Evolutionary conservation across 305 asterid species (phyloP).

Genomic region (Fraxinus nigra): DNA sequence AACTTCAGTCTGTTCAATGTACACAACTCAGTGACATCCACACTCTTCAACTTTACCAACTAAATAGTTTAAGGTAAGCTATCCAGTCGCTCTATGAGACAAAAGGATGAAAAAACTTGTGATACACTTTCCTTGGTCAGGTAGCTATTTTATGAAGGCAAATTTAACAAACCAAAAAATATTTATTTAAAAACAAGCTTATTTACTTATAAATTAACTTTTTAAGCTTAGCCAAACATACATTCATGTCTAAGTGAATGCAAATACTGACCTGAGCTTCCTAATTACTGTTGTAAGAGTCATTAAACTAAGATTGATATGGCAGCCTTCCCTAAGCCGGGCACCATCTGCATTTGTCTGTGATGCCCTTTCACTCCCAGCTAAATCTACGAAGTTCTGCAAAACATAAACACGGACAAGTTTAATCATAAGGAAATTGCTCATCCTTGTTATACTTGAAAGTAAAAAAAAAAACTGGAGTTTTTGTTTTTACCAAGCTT

Average conservation of each 20-base stretch:
- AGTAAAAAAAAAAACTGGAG: too few species aligned
- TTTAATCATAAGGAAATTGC: not conserved
- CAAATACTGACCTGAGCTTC: slow-evolving; percentile 66
- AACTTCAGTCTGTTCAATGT: not conserved
- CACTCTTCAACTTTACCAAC: not conserved
- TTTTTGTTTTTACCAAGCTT: slow-evolving; percentile 67
- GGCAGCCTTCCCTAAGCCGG: slow-evolving; percentile 97
- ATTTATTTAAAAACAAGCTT: not conserved
- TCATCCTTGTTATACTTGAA: too few species aligned
- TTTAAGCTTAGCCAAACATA: not conserved
- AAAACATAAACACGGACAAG: slow-evolving; percentile 10
- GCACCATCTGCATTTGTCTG: slow-evolving; percentile 94
- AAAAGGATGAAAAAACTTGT: not conserved
- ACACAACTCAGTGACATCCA: not conserved
- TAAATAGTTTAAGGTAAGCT: not conserved
- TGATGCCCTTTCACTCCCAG: slow-evolving; percentile 92
- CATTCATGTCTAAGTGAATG: slow-evolving; percentile 1
- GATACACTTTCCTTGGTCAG: not conserved
- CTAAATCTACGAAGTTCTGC: slow-evolving; percentile 95
- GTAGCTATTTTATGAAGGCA: not conserved
- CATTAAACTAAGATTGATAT: slow-evolving; percentile 95
- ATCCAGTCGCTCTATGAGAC: not conserved
- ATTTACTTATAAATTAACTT: not conserved
- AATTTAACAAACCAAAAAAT: not conserved
- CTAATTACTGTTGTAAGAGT: slow-evolving; percentile 92